Base-by-base conservation (phyloP, 306 rosid genomes). In the Dalbergia cochinchinensis region DNA sequence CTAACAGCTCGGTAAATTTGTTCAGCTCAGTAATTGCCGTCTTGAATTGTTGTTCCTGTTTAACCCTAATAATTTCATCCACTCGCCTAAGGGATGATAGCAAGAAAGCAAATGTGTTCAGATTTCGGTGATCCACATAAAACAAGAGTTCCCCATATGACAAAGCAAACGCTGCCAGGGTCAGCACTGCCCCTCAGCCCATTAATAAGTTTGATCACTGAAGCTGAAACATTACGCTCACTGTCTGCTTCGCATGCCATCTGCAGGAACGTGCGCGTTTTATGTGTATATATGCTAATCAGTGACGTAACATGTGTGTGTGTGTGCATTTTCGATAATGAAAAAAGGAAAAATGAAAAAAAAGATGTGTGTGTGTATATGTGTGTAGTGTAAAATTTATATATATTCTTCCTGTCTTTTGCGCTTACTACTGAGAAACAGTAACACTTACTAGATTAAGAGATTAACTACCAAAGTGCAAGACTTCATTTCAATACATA, bases 111-210 rank as follows among this genome's bases (percentile, higher is more conserved):
- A 22, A 60, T 2, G 37, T 0, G 37, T 60, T 60, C 16, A 60
- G n/a, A 10, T 60, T 8, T 10, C 4, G 39, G 39, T 34, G 39
- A 11, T 60, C 65, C 5, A 26, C 34, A 26, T 22, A 60, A 26
- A 11, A 60, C 65, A 60, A 4, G 65, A 60, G 39, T 19, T 60
- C 65, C 39, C 65, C 65, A 22, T 60, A 60, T 3, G 65, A 60
- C 39, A 60, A 12, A 60, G 65, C 65, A 60, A 22, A 60, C 5
- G 65, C 39, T 26, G 39, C 65, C 6, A 26, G 39, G 15, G 65
- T 26, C 39, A 60, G 15, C 65, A 60, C 65, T 22, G 65, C 65
- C 39, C n/a, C 37, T 60, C 65, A 22, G 14, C n/a, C 16, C 65
- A 14, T 22, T 39, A 60, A 26, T 60, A 11, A 10, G 15, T 1